Evolutionary conservation across 2,329 filamentous ascomycete genomes (phyloP).

Genomic region (Pyrenophora tritici-repentis): DNA sequence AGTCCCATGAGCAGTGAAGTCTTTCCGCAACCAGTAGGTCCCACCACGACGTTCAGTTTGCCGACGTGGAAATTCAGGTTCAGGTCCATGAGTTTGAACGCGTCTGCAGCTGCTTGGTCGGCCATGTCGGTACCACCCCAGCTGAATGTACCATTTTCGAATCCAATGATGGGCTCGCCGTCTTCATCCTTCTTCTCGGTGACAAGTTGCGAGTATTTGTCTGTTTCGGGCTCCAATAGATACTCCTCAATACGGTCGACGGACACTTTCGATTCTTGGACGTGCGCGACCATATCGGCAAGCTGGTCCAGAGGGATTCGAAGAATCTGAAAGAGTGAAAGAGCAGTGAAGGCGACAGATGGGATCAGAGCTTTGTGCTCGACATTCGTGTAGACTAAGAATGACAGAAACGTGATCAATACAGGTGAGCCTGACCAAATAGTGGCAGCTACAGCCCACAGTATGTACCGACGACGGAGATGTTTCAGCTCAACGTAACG

Average conservation of each 20-base stretch:
- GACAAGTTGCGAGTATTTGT: conserved; percentile 87
- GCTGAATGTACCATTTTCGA: conserved; percentile 81
- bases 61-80: conserved; percentile 82
- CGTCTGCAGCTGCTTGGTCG: conserved; percentile 65
- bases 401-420: conserved; percentile 94
- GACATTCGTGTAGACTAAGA: conserved; percentile 87
- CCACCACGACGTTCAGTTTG: conserved; percentile 88
- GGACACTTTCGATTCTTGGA: conserved; percentile 96
- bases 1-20: conserved; percentile 95
- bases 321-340: conserved; percentile 93
- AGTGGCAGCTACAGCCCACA: conserved; percentile 90
- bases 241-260: conserved; percentile 97
- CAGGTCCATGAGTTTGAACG: conserved; percentile 78
- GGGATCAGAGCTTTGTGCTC: conserved; percentile 89
- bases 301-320: conserved; percentile 93
- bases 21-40: conserved; percentile 93
- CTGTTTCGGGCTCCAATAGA: conserved; percentile 88
- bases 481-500: conserved; percentile 76
- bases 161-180: conserved; percentile 77
- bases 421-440: conserved; percentile 97
- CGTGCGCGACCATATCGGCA: conserved; percentile 97
- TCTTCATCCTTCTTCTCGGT: conserved; percentile 70
- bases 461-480: conserved; percentile 79
- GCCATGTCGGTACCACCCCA: conserved; percentile 71
- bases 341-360: conserved; percentile 91